Percentiles rank a stretch among this genome's conserved stretches.
Evolutionary conservation across 345 rosid species (phyloP).

Genomic region (Eutrema heterophyllum): DNA sequence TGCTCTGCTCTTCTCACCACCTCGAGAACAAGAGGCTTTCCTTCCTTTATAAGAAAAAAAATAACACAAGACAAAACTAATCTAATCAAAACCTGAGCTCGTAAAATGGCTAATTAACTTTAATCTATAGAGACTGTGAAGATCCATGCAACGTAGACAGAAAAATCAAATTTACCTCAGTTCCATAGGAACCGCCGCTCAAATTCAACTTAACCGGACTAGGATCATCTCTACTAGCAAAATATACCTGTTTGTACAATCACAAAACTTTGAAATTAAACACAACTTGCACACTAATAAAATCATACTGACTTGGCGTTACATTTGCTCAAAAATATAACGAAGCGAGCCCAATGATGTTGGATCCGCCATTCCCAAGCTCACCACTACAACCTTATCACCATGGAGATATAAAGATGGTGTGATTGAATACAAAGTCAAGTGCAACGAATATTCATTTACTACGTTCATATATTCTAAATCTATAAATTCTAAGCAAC

Average conservation of each 20-base stretch:
- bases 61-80: background rate
- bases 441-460: too few relatives aligned
- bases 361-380: too few relatives aligned
- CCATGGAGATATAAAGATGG: too few relatives aligned
- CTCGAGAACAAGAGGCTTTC: constrained; percentile 67
- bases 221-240: background rate
- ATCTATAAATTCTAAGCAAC: too few relatives aligned
- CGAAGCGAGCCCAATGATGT: too few relatives aligned
- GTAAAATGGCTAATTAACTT: background rate
- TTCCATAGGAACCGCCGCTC: background rate
- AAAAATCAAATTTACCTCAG: background rate
- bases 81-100: background rate
- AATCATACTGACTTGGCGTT: too few relatives aligned
- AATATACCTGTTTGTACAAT: background rate
- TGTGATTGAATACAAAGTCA: too few relatives aligned
- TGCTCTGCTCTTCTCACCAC: constrained; percentile 82
- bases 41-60: constrained; percentile 52
- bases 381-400: too few relatives aligned
- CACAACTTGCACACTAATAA: background rate
- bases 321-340: too few relatives aligned
- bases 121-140: background rate
- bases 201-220: background rate
- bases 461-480: too few relatives aligned
- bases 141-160: background rate
- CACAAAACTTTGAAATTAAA: background rate